A percentile compares a stretch with the other conserved stretches of the same genome.
These are phyloP conservation scores for Coniosporium apollinis DNA, from an alignment of 495 filamentous ascomycete species.

Conservation along the genomic window DNA sequence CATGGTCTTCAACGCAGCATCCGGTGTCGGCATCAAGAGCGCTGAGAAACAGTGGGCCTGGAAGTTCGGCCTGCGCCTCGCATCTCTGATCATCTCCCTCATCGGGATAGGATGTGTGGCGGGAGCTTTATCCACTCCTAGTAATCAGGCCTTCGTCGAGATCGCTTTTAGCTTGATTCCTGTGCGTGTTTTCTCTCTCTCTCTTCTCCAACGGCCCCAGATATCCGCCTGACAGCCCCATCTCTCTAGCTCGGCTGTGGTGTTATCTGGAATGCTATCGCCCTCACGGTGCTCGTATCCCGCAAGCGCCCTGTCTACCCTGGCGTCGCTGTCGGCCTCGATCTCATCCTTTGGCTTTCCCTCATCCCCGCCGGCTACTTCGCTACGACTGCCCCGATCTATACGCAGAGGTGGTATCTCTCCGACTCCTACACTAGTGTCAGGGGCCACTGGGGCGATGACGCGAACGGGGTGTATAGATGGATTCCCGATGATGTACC, in stretches of 20 bases:
- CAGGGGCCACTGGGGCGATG: too few relatives aligned
- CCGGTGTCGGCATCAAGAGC: too few relatives aligned
- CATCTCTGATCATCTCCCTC: slow-evolving; percentile 13
- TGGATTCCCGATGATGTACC: too few relatives aligned
- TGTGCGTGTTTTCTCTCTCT: neutral
- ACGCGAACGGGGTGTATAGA: too few relatives aligned
- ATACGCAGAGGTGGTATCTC: too few relatives aligned
- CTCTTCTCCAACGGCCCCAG: slow-evolving; percentile 3
- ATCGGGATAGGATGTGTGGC: slow-evolving; percentile 16
- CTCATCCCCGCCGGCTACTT: slow-evolving; percentile 12
- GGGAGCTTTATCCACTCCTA: slow-evolving; percentile 7
- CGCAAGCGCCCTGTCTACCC: slow-evolving; percentile 14
- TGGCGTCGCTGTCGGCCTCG: slow-evolving; percentile 18
- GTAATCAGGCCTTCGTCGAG: too few relatives aligned
- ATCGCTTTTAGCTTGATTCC: too few relatives aligned
- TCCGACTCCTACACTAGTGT: too few relatives aligned
- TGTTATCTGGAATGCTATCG: slow-evolving; percentile 11
- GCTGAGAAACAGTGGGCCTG: slow-evolving; percentile 15
- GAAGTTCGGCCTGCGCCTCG: slow-evolving; percentile 17
- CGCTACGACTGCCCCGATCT: too few relatives aligned
- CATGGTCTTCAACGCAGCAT: too few relatives aligned
- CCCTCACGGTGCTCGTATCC: slow-evolving; percentile 9
- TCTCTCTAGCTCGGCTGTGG: too few relatives aligned
- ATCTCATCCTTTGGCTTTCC: slow-evolving; percentile 21
- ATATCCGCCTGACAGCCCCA: slow-evolving; percentile 4